Conservation (phyloP, 441 rosid species). For the Brassica balearica region DNA sequence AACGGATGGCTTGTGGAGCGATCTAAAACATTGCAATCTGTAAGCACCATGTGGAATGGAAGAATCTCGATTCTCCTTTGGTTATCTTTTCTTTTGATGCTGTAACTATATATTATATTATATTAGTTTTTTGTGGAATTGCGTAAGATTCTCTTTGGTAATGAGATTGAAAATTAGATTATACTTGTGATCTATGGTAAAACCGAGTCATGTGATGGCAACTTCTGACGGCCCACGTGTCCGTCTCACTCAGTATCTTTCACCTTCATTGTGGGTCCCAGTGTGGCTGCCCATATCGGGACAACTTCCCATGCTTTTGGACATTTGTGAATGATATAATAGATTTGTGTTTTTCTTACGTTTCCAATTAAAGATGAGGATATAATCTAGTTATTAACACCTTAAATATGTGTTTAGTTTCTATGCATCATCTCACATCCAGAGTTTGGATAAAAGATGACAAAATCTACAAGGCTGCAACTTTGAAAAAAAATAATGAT, state of each 20-base stretch:
- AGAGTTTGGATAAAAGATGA: neutral
- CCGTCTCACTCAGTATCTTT: constrained; percentile 17
- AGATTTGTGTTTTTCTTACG: neutral
- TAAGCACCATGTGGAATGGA: constrained; percentile 7
- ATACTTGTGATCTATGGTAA: neutral
- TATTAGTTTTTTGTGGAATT: neutral
- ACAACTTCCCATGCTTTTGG: constrained; percentile 35
- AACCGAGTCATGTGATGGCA: constrained; percentile 31
- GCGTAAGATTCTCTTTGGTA: constrained; percentile 17
- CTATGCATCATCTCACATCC: constrained; percentile 1
- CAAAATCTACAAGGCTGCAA: neutral
- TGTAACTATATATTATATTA: constrained; percentile 3
- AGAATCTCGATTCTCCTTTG: constrained; percentile 13
- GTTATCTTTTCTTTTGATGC: neutral
- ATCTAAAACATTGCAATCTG: constrained; percentile 12
- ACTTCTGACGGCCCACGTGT: constrained; percentile 35
- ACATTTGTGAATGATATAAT: constrained; percentile 25
- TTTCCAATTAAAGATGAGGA: constrained; percentile 5
- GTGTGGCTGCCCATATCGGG: constrained; percentile 16
- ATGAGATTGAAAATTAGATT: constrained; percentile 9
- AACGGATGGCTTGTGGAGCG: neutral
- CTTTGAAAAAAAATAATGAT: neutral
- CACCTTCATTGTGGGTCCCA: constrained; percentile 27
- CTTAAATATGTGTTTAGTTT: neutral
- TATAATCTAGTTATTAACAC: neutral